Evolutionary conservation across 306 rosid genomes (phyloP), one percentile per base, ranked within the genome.

Genomic region (Arachis stenosperma): DNA sequence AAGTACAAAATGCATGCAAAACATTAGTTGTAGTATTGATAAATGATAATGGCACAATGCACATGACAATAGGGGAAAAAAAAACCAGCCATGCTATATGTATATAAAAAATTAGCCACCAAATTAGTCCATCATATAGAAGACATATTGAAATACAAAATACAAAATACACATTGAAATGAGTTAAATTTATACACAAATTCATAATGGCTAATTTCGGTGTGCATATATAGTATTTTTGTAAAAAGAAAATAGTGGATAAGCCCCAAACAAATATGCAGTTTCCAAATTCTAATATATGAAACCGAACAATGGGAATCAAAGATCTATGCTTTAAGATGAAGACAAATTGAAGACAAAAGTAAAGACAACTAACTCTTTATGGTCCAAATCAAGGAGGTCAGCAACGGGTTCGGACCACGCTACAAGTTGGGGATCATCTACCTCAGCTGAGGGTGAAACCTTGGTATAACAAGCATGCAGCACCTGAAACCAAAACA

Each of bases 391-490:
- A 48, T 95, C 97, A 58, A 95, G 90, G 40, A 88, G 65, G 63
- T 90, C 82, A 7, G 98, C 85, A 77, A 90, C 96, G 0, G 93
- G 67, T 68, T 83, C 82, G 3, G 99, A 91, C 87, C 89, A 95
- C 9, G 91, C 88, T 8, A 90, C 98, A 29, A 95, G 96, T 76
- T 91, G 96, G 79, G 99, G 99, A 75, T 86, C 79, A 12, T 91
- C 89, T 36, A 95, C 97, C 82, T 61, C 61, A 33, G 63, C 90
- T 1, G 99, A 91, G 0, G 98, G 98, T 2, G 83, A 84, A 11
- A 91, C 92, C 81, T 84, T 88, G 0, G 98, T 79, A 74, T 86
- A 91, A 64, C 98, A 95, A 64, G 99, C 96, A 81, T 88, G 99
- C 75, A 95, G 71, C 12, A 95, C 98, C 98, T 94, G 82, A 78